Percentiles rank a stretch among this genome's conserved stretches.
phyloP scores from a whole-genome alignment of 257 asterid species.

The Agastache rugosa region DNA sequence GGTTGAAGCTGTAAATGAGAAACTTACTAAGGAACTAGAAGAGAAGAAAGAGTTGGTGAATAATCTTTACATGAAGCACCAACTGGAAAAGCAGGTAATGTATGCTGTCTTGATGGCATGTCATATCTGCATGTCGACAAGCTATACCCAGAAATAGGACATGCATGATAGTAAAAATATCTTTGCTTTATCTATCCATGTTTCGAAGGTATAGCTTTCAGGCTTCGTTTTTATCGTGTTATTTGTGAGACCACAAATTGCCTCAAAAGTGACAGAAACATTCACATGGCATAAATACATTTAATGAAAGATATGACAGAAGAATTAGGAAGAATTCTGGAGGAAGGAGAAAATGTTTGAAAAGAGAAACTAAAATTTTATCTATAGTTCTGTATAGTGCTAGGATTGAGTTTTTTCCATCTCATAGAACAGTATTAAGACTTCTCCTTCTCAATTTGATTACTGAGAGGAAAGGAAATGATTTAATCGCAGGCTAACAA shows the following conservation, averaged over 20 bases:
- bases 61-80: conserved; percentile 82
- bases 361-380: not conserved
- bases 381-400: not conserved
- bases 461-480: not conserved
- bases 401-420: not conserved
- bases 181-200: conserved; percentile 5
- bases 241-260: not conserved
- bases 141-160: not conserved
- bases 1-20: conserved; percentile 70
- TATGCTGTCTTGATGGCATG: not conserved
- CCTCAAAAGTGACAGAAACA: not conserved
- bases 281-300: not conserved
- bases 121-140: not conserved
- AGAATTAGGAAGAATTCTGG: not conserved
- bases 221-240: too few relatives aligned
- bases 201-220: not conserved
- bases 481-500: conserved; percentile 69
- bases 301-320: not conserved
- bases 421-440: not conserved
- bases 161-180: not conserved
- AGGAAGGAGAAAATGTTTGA: not conserved
- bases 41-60: conserved; percentile 83
- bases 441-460: not conserved
- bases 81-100: conserved; percentile 90
- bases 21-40: conserved; percentile 73